A percentile compares a stretch with the other conserved stretches of the same genome.
These are phyloP conservation scores for Guadua angustifolia DNA, from an alignment of 176 grass and related monocot species.

Conservation along the genomic window DNA sequence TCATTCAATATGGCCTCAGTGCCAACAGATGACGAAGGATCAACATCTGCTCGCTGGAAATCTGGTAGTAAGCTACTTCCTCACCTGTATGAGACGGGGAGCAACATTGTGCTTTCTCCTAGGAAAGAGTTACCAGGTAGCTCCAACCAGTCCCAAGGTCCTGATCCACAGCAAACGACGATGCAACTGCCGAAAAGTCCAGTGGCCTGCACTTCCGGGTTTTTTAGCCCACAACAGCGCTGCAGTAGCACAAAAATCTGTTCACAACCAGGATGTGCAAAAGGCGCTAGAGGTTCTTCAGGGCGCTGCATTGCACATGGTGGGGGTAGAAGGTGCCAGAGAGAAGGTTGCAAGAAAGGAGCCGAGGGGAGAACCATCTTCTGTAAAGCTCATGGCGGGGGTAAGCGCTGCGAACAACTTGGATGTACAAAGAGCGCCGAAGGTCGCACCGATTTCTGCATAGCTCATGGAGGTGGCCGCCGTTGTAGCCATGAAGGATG, in stretches of 20 bases:
- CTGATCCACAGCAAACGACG: background rate
- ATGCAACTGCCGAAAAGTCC: constrained; percentile 34
- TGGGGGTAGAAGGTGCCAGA: constrained; percentile 64
- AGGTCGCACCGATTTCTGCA: constrained; percentile 59
- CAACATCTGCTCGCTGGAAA: constrained; percentile 75
- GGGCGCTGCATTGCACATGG: constrained; percentile 77
- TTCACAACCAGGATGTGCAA: constrained; percentile 55
- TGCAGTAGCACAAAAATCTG: constrained; percentile 62
- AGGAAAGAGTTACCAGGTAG: constrained; percentile 1
- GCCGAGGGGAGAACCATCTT: constrained; percentile 63
- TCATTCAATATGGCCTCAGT: constrained; percentile 40
- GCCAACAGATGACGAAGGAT: constrained; percentile 67
- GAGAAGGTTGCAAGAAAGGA: constrained; percentile 56
- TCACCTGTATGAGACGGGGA: constrained; percentile 38
- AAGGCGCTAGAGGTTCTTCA: constrained; percentile 78
- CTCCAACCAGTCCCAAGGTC: constrained; percentile 6
- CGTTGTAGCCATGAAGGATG: constrained; percentile 57
- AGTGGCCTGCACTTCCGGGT: constrained; percentile 33
- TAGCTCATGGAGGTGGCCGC: constrained; percentile 61
- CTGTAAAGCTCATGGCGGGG: constrained; percentile 65
- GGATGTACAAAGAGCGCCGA: constrained; percentile 65
- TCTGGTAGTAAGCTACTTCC: constrained; percentile 61
- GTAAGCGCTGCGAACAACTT: constrained; percentile 50
- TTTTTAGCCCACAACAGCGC: constrained; percentile 41
- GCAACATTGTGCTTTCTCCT: constrained; percentile 2